Conservation (phyloP, 371 early-diverging fungal genomes). For the Rhizopus stolonifer region DNA sequence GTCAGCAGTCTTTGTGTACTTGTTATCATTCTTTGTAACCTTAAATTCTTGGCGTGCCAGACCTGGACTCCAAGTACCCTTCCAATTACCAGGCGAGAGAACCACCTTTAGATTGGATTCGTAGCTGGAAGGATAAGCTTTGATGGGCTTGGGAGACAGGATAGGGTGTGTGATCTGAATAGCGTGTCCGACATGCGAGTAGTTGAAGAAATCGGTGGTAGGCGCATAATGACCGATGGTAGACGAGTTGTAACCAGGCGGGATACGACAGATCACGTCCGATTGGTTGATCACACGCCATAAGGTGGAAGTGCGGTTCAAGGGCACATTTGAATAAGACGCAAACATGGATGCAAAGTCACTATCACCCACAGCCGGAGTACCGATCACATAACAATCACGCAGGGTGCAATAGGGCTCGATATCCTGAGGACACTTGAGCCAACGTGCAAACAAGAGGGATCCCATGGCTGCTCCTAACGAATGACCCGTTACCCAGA, state of each 20-base stretch:
- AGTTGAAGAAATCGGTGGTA: constrained; percentile 37
- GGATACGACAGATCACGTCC: constrained; percentile 31
- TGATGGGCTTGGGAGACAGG: constrained; percentile 19
- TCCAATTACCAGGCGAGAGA: neutral
- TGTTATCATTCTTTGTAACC: neutral
- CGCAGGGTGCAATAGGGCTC: constrained; percentile 30
- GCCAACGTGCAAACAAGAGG: constrained; percentile 45
- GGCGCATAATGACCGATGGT: constrained; percentile 23
- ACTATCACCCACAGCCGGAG: constrained; percentile 47
- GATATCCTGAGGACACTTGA: constrained; percentile 37
- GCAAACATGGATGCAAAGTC: constrained; percentile 44
- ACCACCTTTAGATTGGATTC: constrained; percentile 22
- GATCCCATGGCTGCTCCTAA: constrained; percentile 51
- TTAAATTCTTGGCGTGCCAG: neutral
- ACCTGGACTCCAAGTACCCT: neutral
- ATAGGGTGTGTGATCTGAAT: constrained; percentile 26
- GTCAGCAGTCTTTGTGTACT: neutral
- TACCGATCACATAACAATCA: constrained; percentile 46
- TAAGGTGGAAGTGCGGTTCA: constrained; percentile 20
- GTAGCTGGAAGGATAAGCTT: constrained; percentile 28
- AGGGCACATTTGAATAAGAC: constrained; percentile 27
- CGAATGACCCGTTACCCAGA: constrained; percentile 57
- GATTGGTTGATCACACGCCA: constrained; percentile 42
- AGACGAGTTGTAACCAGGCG: constrained; percentile 30
- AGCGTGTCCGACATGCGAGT: constrained; percentile 44